These are phyloP conservation scores for Phytophthora kernoviae DNA, from an alignment of 352 stramenopile genomes.

Conservation along the genomic window DNA sequence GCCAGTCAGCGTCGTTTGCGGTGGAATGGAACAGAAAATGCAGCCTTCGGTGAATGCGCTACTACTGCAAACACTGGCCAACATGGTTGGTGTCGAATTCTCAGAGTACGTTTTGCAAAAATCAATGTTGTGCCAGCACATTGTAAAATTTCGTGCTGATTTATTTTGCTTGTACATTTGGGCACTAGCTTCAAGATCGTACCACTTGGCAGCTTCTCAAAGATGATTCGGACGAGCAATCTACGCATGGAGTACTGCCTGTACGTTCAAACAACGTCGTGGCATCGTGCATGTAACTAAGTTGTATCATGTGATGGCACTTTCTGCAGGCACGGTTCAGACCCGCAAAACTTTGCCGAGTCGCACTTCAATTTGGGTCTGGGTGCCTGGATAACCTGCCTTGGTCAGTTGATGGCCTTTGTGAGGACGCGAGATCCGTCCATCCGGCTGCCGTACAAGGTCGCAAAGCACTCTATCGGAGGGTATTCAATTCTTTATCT, in stretches of 20 bases:
- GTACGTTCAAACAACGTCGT: conserved; percentile 46
- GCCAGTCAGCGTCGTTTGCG: conserved; percentile 52
- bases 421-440: conserved; percentile 60
- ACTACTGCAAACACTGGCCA: conserved; percentile 66
- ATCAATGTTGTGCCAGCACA: conserved; percentile 2
- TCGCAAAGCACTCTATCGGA: conserved; percentile 73
- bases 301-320: conserved; percentile 5
- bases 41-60: conserved; percentile 75
- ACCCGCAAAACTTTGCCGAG: conserved; percentile 84
- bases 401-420: conserved; percentile 68
- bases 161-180: too few species aligned
- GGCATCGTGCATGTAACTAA: conserved; percentile 11
- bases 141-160: conserved; percentile 2
- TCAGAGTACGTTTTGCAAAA: conserved; percentile 55
- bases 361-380: conserved; percentile 88
- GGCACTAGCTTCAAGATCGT: conserved; percentile 83
- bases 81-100: conserved; percentile 66
- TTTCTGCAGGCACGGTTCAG: conserved; percentile 69
- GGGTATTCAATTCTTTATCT: conserved; percentile 74
- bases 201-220: conserved; percentile 86
- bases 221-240: conserved; percentile 80
- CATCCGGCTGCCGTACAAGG: conserved; percentile 82
- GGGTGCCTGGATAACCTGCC: conserved; percentile 77
- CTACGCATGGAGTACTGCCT: conserved; percentile 84
- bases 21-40: conserved; percentile 91